phyloP scores from a whole-genome alignment of 768 basidiomycete genomes.

The Tulasnella sp. region DNA sequence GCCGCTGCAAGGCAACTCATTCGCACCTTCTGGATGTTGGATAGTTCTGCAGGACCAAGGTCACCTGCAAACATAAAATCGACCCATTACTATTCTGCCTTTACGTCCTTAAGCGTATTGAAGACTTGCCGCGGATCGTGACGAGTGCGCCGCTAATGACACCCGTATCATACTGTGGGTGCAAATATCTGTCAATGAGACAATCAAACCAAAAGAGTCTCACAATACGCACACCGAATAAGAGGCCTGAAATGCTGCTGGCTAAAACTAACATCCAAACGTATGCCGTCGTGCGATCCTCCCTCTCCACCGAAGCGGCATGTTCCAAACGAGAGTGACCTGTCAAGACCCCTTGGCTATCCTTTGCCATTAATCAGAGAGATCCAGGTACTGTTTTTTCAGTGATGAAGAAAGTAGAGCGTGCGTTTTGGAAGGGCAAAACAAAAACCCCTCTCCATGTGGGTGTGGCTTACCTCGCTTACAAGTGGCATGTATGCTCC shows the following conservation, averaged over 20 bases:
- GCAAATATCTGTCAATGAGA: neutral
- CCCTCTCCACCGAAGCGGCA: constrained; percentile 30
- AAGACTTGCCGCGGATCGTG: constrained; percentile 39
- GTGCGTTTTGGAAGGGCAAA: constrained; percentile 20
- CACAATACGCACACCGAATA: constrained; percentile 47
- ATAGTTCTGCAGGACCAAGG: constrained; percentile 46
- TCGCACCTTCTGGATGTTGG: constrained; percentile 52
- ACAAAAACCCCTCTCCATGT: too few species aligned
- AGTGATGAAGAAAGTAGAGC: constrained; percentile 39
- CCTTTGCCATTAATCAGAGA: constrained; percentile 30
- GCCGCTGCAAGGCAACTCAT: neutral
- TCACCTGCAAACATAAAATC: constrained; percentile 30
- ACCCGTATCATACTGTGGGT: constrained; percentile 66
- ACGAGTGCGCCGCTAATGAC: constrained; percentile 75
- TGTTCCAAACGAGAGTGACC: constrained; percentile 28
- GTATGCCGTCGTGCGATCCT: constrained; percentile 50
- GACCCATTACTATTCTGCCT: too few species aligned
- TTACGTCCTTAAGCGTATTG: too few species aligned
- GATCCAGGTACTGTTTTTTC: too few species aligned
- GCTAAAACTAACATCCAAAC: constrained; percentile 68
- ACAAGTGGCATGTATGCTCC: neutral
- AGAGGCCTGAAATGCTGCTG: constrained; percentile 63
- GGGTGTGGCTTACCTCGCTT: too few species aligned
- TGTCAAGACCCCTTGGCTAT: neutral
- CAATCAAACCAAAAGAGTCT: neutral